phyloP scores from a whole-genome alignment of 2,329 filamentous ascomycete species.

The Fonsecaea monophora region DNA sequence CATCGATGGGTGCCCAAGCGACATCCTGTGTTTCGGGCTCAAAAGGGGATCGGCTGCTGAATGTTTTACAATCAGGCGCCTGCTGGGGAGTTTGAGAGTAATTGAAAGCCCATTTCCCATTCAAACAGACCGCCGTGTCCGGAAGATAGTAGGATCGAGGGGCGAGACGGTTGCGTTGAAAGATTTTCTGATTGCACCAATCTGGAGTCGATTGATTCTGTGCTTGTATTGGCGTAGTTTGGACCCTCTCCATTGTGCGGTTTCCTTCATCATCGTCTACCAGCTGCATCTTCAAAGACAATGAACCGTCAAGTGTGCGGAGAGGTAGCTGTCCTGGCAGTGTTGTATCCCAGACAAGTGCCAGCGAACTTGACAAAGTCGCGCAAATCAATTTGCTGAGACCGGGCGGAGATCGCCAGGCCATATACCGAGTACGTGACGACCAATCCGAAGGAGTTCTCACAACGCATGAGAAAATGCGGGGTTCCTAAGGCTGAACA shows the following conservation, averaged over 20 bases:
- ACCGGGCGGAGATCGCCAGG: neutral
- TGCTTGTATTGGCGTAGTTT: neutral
- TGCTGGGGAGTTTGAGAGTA: constrained; percentile 32
- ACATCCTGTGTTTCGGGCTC: constrained; percentile 44
- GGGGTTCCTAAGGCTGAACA: constrained; percentile 12
- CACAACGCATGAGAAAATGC: constrained; percentile 3
- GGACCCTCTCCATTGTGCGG: constrained; percentile 9
- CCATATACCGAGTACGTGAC: neutral
- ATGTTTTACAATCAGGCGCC: constrained; percentile 11
- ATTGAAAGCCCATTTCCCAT: constrained; percentile 64
- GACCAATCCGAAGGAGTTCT: constrained; percentile 1
- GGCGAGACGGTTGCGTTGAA: constrained; percentile 61
- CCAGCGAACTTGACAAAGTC: neutral
- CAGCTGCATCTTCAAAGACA: constrained; percentile 21
- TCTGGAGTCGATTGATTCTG: constrained; percentile 9
- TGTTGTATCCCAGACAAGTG: neutral
- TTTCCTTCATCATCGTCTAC: constrained; percentile 10
- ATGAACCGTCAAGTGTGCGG: neutral
- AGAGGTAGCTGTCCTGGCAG: neutral
- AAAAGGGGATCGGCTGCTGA: constrained; percentile 10
- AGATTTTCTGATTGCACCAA: constrained; percentile 53
- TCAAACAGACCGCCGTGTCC: constrained; percentile 53
- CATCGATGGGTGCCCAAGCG: constrained; percentile 61
- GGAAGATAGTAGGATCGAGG: constrained; percentile 62
- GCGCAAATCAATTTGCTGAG: neutral